A percentile compares a stretch with the other conserved stretches of the same genome.
Evolutionary conservation across 2,329 filamentous ascomycete genomes (phyloP).

Genomic region (Scopulariopsis brevicaulis): DNA sequence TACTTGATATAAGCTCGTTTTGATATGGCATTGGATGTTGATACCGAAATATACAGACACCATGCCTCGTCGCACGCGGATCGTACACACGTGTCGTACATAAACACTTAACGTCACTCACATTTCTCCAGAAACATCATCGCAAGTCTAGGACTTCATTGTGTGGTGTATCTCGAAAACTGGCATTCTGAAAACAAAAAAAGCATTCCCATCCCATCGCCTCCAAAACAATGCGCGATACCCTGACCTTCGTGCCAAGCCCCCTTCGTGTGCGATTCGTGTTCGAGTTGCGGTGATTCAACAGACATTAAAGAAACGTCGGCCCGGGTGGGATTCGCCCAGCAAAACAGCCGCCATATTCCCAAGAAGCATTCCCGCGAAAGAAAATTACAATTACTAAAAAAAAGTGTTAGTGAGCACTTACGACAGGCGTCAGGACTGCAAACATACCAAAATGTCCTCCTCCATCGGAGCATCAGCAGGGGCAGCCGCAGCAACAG

Average conservation of each 20-base stretch:
- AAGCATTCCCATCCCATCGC: background rate
- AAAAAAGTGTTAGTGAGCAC: background rate
- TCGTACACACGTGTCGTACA: background rate
- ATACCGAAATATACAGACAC: too few species aligned
- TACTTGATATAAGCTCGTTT: too few species aligned
- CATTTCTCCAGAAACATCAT: background rate
- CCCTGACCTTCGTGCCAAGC: background rate
- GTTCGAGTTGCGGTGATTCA: background rate
- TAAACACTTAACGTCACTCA: background rate
- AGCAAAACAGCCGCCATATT: background rate
- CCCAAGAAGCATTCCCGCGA: background rate
- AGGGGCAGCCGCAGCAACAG: conserved; percentile 30
- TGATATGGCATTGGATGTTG: too few species aligned
- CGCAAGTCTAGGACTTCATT: background rate
- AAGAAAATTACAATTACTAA: background rate
- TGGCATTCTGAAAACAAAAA: background rate
- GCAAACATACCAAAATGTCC: conserved; percentile 34
- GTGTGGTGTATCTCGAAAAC: background rate
- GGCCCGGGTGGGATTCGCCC: background rate
- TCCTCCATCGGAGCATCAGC: conserved; percentile 57
- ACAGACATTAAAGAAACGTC: background rate
- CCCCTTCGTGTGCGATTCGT: background rate
- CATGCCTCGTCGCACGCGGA: too few species aligned
- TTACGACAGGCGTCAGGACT: background rate
- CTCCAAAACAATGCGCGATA: background rate